Evolutionary conservation across 495 filamentous ascomycete species (phyloP), one percentile per base, ranked within the genome.

Genomic region (Eremomyces bilateralis): DNA sequence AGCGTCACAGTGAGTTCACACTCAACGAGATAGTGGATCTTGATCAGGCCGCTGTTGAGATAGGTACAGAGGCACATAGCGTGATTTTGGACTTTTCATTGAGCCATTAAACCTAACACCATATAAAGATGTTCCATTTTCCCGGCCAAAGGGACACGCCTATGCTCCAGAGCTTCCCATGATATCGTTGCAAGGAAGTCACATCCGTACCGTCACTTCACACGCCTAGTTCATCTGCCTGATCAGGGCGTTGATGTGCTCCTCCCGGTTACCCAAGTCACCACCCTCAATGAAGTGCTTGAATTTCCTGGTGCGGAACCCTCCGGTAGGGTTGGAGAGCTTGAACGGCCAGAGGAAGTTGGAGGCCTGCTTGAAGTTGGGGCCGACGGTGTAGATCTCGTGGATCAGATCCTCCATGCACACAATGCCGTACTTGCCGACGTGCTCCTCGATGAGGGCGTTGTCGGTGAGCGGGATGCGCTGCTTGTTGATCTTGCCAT

Each of bases 341-440:
- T 97, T 95, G 75, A 97, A 97, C 51, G 88, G 88, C 88, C 88
- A 97, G 33, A 97, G 67, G 72, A 95, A 95, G 76, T 95, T 97
- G 71, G 80, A 77, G 55, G 80, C 81, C 69, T 95, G 83, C 77
- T 97, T 97, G 79, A 97, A 97, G 37, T 92, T 92, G 65, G 85
- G 83, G 51, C 84, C 88, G 43, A 94, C 88, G 40, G 83, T 93
- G 68, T 70, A 82, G 67, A 97, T 92, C 71, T 97, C 88, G 71
- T 97, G 88, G 61, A 97, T 84, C 48, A 97, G 63, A 67, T 95
- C 88, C 67, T 97, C 88, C 62, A 97, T 84, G 57, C 85, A 97
- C 68, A 97, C 81, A 57, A 97, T 93, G 57, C 88, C 85, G 65
- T 77, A 90, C 70, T 92, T 80, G 63, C 88, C 88, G 48, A 97